Evolutionary conservation across 2,329 filamentous ascomycete species (phyloP).

Genomic region (Pestalotiopsis sp.): DNA sequence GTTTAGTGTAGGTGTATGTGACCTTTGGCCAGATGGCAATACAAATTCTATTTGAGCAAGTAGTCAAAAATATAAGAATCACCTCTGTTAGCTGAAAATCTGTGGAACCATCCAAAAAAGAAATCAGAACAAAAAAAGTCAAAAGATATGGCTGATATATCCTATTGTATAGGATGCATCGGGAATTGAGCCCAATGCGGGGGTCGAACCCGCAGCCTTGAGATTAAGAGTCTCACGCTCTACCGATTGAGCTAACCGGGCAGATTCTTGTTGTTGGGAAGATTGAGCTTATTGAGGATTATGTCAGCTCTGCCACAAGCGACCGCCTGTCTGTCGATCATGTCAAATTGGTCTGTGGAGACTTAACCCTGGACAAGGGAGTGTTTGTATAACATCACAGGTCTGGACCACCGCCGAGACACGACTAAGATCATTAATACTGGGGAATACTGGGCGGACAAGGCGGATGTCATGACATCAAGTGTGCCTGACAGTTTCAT

Average conservation of each 20-base stretch:
- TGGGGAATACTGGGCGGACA: not conserved
- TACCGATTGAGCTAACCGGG: slow-evolving; percentile 69
- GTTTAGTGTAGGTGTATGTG: too few relatives aligned
- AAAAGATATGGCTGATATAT: not conserved
- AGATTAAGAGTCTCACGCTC: slow-evolving; percentile 68
- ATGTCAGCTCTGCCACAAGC: not conserved
- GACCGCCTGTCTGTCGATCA: not conserved
- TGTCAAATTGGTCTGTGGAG: not conserved
- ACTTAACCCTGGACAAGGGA: not conserved
- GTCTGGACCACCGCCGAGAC: not conserved
- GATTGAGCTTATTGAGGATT: not conserved
- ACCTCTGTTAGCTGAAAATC: too few relatives aligned
- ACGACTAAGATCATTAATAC: not conserved
- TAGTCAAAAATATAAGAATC: too few relatives aligned
- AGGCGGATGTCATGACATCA: not conserved
- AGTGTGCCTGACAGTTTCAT: not conserved
- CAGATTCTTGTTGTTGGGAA: not conserved
- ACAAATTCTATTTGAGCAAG: too few relatives aligned
- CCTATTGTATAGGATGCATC: slow-evolving; percentile 24
- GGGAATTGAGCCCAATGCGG: slow-evolving; percentile 49
- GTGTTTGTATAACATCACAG: not conserved
- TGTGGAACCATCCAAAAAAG: too few relatives aligned
- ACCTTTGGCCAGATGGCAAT: too few relatives aligned
- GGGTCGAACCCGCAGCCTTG: slow-evolving; percentile 42
- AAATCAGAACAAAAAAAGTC: not conserved